These are phyloP conservation scores for Salix caprea DNA, from an alignment of 345 rosid species.

Conservation along the genomic window DNA sequence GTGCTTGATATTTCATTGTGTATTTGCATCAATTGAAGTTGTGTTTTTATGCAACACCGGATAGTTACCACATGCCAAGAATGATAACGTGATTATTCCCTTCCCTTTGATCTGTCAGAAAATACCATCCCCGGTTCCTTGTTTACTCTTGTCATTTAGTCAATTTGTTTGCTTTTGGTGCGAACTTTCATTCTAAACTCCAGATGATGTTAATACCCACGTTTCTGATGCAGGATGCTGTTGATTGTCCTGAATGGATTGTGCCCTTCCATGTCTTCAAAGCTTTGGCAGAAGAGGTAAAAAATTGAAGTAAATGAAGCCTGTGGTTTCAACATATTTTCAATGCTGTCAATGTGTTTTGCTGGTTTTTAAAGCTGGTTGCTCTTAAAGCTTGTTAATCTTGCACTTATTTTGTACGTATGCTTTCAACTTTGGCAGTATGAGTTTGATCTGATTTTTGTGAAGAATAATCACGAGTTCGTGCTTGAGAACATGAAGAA, in stretches of 20 bases:
- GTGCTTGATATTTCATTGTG: not conserved
- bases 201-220: not conserved
- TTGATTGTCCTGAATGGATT: constrained; percentile 97
- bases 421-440: constrained; percentile 45
- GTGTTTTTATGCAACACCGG: not conserved
- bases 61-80: not conserved
- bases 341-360: not conserved
- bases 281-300: constrained; percentile 88
- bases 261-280: constrained; percentile 91
- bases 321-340: not conserved
- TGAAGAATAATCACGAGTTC: constrained; percentile 90
- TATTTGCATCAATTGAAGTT: not conserved
- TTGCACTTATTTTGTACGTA: not conserved
- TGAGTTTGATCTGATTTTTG: constrained; percentile 79
- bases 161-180: not conserved
- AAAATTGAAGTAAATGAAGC: constrained; percentile 4
- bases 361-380: not conserved
- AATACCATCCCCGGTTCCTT: not conserved
- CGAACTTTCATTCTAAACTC: not conserved
- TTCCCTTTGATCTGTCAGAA: not conserved
- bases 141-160: not conserved
- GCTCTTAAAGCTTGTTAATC: not conserved
- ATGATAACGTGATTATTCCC: not conserved
- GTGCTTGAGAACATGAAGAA: constrained; percentile 77
- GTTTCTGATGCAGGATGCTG: constrained; percentile 72